Evolutionary conservation across 441 rosid genomes (phyloP), one percentile per base, ranked within the genome.

Genomic region (Gossypium gossypioides): DNA sequence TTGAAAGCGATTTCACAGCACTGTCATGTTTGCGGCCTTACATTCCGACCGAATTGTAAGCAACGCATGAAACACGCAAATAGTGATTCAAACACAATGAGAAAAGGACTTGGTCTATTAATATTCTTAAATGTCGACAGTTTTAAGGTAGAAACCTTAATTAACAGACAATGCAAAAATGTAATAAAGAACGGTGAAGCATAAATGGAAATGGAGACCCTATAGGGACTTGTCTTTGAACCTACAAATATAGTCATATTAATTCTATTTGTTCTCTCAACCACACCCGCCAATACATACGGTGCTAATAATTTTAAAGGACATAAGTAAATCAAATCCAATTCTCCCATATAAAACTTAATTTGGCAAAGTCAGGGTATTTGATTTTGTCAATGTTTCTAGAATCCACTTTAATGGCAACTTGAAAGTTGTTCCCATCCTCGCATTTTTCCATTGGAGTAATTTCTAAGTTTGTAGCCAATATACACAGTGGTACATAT

Each of bases 1-100:
- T 62, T 78, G 74, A 75, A 78, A 75, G 55, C 76, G 64, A 15
- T 24, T 72, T 54, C 9, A 19, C 72, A 55, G 48, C 22, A 22
- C 51, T 52, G 12, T 50, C n/a, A n/a, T 51, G 10, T 60, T 78
- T 71, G 76, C 68, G 77, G 77, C 73, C 21, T 6, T 0, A 0
- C 1, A 46, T 16, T 66, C 40, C 19, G 29, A 64, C 25, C 67
- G 16, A 60, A 50, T 42, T 13, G 34, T 8, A 8, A 51, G 18
- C 54, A 44, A 34, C 32, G 15, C 34, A 37, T 34, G 58, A 9
- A 63, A 37, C 55, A 51, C 16, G 22, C 15, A 46, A 13, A 50
- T 44, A 44, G 16, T 68, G 37, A 54, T 54, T 54, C 58, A 54
- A 52, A 52, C 58, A 5, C 19, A 24, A 24, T 5, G 8, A 57